Conservation (phyloP, 2,329 filamentous ascomycete genomes). For the Dactylellina cionopaga region DNA sequence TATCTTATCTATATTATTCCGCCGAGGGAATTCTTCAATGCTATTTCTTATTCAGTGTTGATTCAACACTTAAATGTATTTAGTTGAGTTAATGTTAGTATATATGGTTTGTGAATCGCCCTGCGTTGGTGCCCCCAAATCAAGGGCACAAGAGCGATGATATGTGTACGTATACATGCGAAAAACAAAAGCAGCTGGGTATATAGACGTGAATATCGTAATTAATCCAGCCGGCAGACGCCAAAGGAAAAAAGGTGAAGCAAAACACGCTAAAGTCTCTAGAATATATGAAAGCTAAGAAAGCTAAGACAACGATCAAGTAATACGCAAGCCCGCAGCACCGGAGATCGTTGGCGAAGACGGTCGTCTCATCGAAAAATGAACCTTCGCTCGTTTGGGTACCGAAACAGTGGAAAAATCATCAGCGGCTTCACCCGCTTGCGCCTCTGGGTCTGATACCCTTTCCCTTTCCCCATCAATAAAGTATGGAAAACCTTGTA, state of each 20-base stretch:
- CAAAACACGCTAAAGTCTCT: neutral
- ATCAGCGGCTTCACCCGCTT: conserved; percentile 12
- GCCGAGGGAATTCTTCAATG: too few species aligned
- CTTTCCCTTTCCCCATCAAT: neutral
- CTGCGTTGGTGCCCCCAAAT: neutral
- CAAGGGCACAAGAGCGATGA: neutral
- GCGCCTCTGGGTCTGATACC: conserved; percentile 1
- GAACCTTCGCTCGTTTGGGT: conserved; percentile 26
- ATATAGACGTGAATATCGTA: neutral
- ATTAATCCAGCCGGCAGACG: neutral
- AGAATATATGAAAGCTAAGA: neutral
- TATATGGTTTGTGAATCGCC: neutral
- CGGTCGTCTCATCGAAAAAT: conserved; percentile 29
- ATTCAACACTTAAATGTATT: too few species aligned
- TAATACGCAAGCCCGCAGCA: conserved; percentile 5
- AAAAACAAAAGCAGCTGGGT: neutral
- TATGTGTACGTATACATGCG: neutral
- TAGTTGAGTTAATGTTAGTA: too few species aligned
- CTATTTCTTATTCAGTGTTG: too few species aligned
- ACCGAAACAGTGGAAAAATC: conserved; percentile 14
- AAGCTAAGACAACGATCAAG: neutral
- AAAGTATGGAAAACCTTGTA: conserved; percentile 22
- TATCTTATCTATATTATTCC: too few species aligned
- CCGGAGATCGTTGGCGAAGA: conserved; percentile 36
- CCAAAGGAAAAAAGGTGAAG: neutral